Percentiles rank a stretch among this genome's conserved stretches.
These are phyloP conservation scores for Pecoramyces ruminantium DNA, from an alignment of 192 early-diverging fungal genomes.

Conservation along the genomic window DNA sequence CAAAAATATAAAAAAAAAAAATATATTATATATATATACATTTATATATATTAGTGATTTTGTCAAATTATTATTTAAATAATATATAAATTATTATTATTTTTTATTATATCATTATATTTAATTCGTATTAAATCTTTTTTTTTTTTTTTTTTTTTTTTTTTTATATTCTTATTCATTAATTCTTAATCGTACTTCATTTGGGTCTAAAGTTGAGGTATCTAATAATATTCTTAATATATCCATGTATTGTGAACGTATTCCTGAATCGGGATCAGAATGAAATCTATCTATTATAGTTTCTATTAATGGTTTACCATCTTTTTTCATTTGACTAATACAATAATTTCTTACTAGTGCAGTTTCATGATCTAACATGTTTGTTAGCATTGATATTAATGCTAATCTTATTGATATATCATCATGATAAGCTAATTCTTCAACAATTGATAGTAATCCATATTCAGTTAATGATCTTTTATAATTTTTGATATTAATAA, in stretches of 20 bases:
- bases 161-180: slow-evolving; percentile 9
- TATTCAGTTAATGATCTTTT: slow-evolving; percentile 50
- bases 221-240: slow-evolving; percentile 63
- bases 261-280: slow-evolving; percentile 36
- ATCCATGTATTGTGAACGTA: slow-evolving; percentile 56
- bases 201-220: slow-evolving; percentile 1
- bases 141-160: slow-evolving; percentile 10
- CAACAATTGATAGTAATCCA: slow-evolving; percentile 65
- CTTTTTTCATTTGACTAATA: slow-evolving; percentile 36
- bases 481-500: not conserved
- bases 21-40: too few species aligned
- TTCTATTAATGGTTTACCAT: slow-evolving; percentile 38
- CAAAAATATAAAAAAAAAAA: slow-evolving; percentile 9
- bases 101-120: too few species aligned
- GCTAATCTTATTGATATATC: slow-evolving; percentile 38
- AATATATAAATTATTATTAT: too few species aligned
- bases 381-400: slow-evolving; percentile 48
- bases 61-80: too few species aligned
- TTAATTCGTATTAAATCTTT: too few species aligned
- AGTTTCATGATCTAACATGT: slow-evolving; percentile 65
- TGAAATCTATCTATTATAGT: slow-evolving; percentile 48
- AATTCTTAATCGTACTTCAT: not conserved
- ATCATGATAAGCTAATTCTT: slow-evolving; percentile 38
- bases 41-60: too few species aligned
- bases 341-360: slow-evolving; percentile 51